Evolutionary conservation across 371 early-diverging fungal genomes (phyloP).

Genomic region (Mucor piriformis): DNA sequence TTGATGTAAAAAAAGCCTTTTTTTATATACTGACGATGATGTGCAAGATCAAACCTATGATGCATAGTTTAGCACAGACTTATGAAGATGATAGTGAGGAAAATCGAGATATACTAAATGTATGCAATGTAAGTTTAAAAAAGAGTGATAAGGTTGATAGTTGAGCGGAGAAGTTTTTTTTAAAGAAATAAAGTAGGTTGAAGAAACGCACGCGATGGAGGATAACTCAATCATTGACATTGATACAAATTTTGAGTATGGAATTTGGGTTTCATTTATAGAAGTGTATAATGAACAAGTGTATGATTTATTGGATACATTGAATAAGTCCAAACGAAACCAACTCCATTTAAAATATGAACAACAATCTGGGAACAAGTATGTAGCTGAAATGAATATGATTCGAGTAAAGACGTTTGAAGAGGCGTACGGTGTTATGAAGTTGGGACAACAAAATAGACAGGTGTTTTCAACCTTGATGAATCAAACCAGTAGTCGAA

Average conservation of each 20-base stretch:
- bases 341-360: conserved; percentile 63
- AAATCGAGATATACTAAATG: conserved; percentile 34
- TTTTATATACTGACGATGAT: background rate
- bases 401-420: conserved; percentile 58
- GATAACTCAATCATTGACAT: conserved; percentile 11
- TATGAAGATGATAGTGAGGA: conserved; percentile 40
- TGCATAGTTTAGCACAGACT: conserved; percentile 45
- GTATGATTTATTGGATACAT: conserved; percentile 70
- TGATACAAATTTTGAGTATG: conserved; percentile 63
- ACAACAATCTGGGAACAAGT: conserved; percentile 55
- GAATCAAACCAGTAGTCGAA: conserved; percentile 66
- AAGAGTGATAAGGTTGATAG: background rate
- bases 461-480: conserved; percentile 65
- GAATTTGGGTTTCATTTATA: conserved; percentile 74
- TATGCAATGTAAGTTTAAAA: conserved; percentile 14
- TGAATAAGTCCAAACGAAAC: conserved; percentile 39
- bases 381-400: conserved; percentile 56
- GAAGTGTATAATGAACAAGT: conserved; percentile 87
- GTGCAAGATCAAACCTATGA: conserved; percentile 41
- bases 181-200: background rate
- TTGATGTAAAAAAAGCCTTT: too few species aligned
- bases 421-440: conserved; percentile 63
- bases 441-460: conserved; percentile 63
- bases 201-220: background rate
- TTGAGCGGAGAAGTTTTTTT: background rate